These are phyloP conservation scores for Malassezia psittaci DNA, from an alignment of 1,284 basidiomycete species.

Conservation along the genomic window DNA sequence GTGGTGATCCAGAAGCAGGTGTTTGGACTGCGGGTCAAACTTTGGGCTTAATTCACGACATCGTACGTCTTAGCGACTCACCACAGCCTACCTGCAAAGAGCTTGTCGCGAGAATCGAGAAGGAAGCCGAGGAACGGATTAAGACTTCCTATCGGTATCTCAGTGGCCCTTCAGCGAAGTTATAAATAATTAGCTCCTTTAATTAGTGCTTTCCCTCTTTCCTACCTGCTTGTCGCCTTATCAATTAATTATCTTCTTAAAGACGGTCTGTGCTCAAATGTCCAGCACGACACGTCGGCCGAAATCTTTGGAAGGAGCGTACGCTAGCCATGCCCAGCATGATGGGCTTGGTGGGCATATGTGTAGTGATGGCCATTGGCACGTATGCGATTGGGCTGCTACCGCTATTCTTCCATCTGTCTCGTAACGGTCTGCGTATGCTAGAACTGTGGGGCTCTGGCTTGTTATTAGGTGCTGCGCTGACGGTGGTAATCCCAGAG, in stretches of 20 bases:
- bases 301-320: not conserved
- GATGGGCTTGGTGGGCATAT: conserved; percentile 6
- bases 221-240: too few species aligned
- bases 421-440: conserved; percentile 27
- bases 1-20: conserved; percentile 73
- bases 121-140: conserved; percentile 62
- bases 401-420: conserved; percentile 34
- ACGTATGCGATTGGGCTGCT: conserved; percentile 35
- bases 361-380: conserved; percentile 27
- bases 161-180: not conserved
- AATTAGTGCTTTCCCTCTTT: too few species aligned
- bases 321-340: conserved; percentile 1
- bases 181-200: not conserved
- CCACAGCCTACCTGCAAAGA: conserved; percentile 63
- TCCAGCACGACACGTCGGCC: not conserved
- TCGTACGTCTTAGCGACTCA: conserved; percentile 46
- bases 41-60: conserved; percentile 73
- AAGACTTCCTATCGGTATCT: not conserved
- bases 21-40: conserved; percentile 75
- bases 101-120: conserved; percentile 62
- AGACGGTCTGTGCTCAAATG: too few species aligned
- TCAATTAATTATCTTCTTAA: too few species aligned
- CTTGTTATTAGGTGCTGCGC: conserved; percentile 39
- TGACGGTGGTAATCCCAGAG: conserved; percentile 44
- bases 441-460: conserved; percentile 42